Conservation (phyloP, 1,139 yeast genomes). For the Yamadazyma friedrichii region DNA sequence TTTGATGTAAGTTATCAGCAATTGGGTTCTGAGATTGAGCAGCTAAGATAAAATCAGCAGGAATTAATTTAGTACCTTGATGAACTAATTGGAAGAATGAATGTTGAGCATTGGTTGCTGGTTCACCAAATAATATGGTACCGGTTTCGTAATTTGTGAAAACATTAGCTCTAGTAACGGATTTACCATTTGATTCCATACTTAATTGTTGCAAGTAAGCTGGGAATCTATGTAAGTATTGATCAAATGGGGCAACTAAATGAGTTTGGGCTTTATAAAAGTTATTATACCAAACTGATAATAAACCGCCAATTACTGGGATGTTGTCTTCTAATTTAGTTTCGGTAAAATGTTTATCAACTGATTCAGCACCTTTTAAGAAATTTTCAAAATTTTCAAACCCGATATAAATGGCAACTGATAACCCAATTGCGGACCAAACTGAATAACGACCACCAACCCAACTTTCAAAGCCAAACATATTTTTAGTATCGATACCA, state of each 20-base stretch:
- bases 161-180: constrained; percentile 87
- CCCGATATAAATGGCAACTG: constrained; percentile 93
- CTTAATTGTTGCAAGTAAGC: constrained; percentile 98
- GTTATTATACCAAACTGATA: constrained; percentile 97
- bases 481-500: constrained; percentile 95
- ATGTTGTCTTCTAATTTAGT: constrained; percentile 89
- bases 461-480: constrained; percentile 98
- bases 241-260: constrained; percentile 97
- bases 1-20: constrained; percentile 89
- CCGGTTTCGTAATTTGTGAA: constrained; percentile 96
- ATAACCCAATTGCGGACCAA: constrained; percentile 97
- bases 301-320: constrained; percentile 88
- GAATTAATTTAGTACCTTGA: constrained; percentile 97
- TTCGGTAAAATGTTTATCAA: constrained; percentile 82
- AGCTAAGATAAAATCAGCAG: constrained; percentile 94
- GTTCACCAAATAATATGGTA: constrained; percentile 94
- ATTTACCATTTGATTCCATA: constrained; percentile 98
- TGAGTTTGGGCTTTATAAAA: constrained; percentile 98
- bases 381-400: constrained; percentile 88
- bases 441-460: constrained; percentile 99
- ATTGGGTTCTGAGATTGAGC: constrained; percentile 98
- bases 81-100: constrained; percentile 99
- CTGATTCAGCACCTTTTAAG: constrained; percentile 96
- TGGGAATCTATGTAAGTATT: constrained; percentile 97
- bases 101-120: constrained; percentile 98